Conservation (phyloP, 2,329 filamentous ascomycete genomes). For the Aspergillus proliferans region DNA sequence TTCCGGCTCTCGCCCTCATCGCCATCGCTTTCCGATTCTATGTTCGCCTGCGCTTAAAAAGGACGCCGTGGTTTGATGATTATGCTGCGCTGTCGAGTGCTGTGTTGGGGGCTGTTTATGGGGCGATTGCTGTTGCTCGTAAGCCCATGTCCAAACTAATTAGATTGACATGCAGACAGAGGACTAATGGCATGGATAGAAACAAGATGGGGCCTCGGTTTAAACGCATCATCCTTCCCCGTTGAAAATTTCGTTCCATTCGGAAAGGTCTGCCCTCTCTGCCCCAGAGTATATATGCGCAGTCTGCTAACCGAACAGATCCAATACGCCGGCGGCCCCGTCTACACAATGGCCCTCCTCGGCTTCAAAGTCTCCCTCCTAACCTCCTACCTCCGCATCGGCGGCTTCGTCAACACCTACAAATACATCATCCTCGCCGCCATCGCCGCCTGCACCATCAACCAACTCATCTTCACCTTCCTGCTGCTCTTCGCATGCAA, state of each 20-base stretch:
- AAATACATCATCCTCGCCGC: constrained; percentile 28
- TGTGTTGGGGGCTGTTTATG: constrained; percentile 14
- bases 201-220: constrained; percentile 22
- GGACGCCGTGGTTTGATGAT: constrained; percentile 20
- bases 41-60: constrained; percentile 15
- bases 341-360: constrained; percentile 29
- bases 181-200: constrained; percentile 10
- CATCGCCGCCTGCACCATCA: constrained; percentile 30
- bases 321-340: constrained; percentile 23
- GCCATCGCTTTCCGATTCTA: constrained; percentile 20
- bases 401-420: constrained; percentile 33
- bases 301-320: constrained; percentile 9
- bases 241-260: constrained; percentile 19
- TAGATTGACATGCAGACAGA: neutral
- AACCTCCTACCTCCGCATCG: constrained; percentile 43
- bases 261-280: constrained; percentile 14
- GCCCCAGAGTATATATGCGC: neutral
- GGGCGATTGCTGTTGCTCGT: constrained; percentile 15
- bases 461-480: constrained; percentile 33
- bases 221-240: constrained; percentile 14
- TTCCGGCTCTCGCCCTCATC: constrained; percentile 15
- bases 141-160: constrained; percentile 3
- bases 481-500: constrained; percentile 20
- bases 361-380: constrained; percentile 46
- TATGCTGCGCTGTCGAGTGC: constrained; percentile 18